Evolutionary conservation across 495 filamentous ascomycete species (phyloP).

Genomic region (Bacidia rubella): DNA sequence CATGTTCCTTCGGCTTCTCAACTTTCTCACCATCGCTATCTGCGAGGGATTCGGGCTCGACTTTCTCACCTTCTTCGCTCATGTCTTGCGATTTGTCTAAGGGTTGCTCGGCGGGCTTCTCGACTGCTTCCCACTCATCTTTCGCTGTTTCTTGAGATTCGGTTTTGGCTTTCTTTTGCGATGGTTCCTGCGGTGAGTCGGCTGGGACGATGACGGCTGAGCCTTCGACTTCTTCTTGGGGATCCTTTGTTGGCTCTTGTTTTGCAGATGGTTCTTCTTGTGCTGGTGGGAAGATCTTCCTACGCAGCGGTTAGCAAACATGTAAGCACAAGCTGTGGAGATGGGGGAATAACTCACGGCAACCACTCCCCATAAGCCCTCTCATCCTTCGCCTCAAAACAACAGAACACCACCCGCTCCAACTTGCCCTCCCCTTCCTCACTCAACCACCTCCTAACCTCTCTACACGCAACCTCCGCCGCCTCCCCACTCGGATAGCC

Average conservation of each 20-base stretch:
- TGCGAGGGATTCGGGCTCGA: slow-evolving; percentile 1
- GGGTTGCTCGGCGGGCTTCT: slow-evolving; percentile 11
- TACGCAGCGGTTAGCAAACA: no score
- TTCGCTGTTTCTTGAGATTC: slow-evolving; percentile 12
- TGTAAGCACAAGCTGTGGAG: no score
- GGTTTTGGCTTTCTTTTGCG: slow-evolving; percentile 24
- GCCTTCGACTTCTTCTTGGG: slow-evolving; percentile 7
- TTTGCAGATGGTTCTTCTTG: slow-evolving; percentile 15
- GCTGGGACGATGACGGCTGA: slow-evolving; percentile 14
- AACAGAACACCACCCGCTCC: slow-evolving; percentile 67
- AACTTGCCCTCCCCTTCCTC: slow-evolving; percentile 30
- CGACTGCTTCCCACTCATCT: slow-evolving; percentile 30
- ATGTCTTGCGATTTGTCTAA: slow-evolving; percentile 2
- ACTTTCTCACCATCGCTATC: slow-evolving; percentile 12
- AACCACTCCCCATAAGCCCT: slow-evolving; percentile 51
- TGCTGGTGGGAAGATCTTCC: slow-evolving; percentile 26
- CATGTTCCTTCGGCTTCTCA: slow-evolving; percentile 1
- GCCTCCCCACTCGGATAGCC: slow-evolving; percentile 70
- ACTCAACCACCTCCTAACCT: slow-evolving; percentile 55
- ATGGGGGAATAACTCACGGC: slow-evolving; percentile 74
- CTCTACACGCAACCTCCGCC: slow-evolving; percentile 49
- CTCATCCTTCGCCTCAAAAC: slow-evolving; percentile 65
- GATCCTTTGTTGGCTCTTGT: slow-evolving; percentile 7
- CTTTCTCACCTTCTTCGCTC: slow-evolving; percentile 11
- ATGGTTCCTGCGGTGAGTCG: slow-evolving; percentile 19